Percentiles rank a stretch among this genome's conserved stretches.
Conservation (phyloP, 805 yeast genomes). For the Wickerhamiella brachini region DNA sequence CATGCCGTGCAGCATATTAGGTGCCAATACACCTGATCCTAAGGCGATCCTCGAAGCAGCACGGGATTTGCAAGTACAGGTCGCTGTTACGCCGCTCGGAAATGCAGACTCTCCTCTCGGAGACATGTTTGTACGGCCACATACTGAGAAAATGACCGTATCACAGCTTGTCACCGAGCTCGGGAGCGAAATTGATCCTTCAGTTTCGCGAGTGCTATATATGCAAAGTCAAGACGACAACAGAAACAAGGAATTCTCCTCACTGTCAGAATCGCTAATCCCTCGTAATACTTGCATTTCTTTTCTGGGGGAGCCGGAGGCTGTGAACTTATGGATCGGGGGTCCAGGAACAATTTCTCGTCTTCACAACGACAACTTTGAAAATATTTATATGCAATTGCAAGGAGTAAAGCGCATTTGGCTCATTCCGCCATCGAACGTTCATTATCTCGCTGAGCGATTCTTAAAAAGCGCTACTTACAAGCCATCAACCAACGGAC, state of each 20-base stretch:
- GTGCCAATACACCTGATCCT: not conserved
- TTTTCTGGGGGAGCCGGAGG: conserved; percentile 21
- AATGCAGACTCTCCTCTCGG: conserved; percentile 28
- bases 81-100: conserved; percentile 26
- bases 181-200: conserved; percentile 2
- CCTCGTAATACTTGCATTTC: conserved; percentile 14
- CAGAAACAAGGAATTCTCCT: conserved; percentile 18
- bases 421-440: conserved; percentile 25
- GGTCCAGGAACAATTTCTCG: conserved; percentile 19
- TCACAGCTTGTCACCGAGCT: conserved; percentile 16
- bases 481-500: conserved; percentile 6
- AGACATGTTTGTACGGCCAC: conserved; percentile 23
- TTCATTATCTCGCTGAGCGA: conserved; percentile 20
- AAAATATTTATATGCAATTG: conserved; percentile 26
- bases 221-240: conserved; percentile 29
- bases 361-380: conserved; percentile 27
- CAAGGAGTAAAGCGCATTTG: conserved; percentile 23
- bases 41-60: not conserved
- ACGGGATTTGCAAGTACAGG: conserved; percentile 5
- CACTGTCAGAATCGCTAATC: conserved; percentile 7
- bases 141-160: conserved; percentile 15
- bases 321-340: conserved; percentile 30
- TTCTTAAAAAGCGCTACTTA: conserved; percentile 22
- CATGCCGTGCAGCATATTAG: not conserved
- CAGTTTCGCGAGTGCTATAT: conserved; percentile 13